Evolutionary conservation across 352 stramenopile species (phyloP), one percentile per base, ranked within the genome.

Genomic region (Saprolegnia parasitica): DNA sequence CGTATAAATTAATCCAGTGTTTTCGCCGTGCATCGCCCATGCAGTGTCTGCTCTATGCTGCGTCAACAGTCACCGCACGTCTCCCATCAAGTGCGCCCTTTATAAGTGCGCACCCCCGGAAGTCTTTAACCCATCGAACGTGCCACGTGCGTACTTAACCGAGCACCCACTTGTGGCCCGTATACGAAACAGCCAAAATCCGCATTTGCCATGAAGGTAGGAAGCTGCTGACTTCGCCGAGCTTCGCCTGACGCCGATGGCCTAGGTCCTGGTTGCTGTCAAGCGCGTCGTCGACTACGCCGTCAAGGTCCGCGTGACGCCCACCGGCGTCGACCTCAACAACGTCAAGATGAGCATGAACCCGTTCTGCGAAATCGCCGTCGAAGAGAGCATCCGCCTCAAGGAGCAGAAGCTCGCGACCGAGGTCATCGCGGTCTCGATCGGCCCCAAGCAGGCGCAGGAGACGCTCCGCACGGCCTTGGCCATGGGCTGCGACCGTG

Each of bases 261-360:
- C 37, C 21, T 70, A 94, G 77, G 85, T 99, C 65, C 84, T 99
- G 49, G 97, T 99, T 29, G 94, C 94, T 24, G 91, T 99, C 62
- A 99, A 99, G 84, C 89, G 97, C 71, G 96, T 99, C 37, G 83
- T 96, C 39, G 96, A 99, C 79, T 99, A 99, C 72, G 97, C 97
- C 52, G 96, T 99, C 21, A 99, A 99, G 81, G 96, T 99, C 68
- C 93, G 96, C 70, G 95, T 99, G 58, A 82, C 91, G 66, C 84
- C 96, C 42, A 85, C 87, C 74, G 91, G 90, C 58, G 96, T 99
- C 29, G 96, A 99, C 71, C 86, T 99, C 21, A 95, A 95, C 74
- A 99, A 99, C 78, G 96, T 99, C 46, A 99, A 99, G 84, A 99
- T 99, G 96, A 97, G 87, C 68, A 98, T 99, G 92, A 99, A 99